These are phyloP conservation scores for Setomelanomma holmii DNA, from an alignment of 2,329 filamentous ascomycete species.

Conservation along the genomic window DNA sequence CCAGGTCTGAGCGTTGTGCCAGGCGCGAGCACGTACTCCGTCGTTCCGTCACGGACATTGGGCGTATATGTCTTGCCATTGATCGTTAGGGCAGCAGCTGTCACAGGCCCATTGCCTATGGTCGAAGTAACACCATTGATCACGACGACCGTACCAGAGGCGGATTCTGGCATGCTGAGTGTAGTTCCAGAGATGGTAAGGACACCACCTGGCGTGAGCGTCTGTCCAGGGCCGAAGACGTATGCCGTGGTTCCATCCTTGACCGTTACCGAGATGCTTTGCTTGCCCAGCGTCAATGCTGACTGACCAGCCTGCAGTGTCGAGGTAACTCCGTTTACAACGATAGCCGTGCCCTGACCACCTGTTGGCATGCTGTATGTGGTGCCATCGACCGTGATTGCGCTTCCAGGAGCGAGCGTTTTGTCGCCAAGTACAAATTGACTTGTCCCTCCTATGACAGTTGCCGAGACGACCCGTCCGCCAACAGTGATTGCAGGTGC, in stretches of 20 bases:
- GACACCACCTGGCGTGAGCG: slow-evolving; percentile 34
- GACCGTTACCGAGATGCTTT: slow-evolving; percentile 20
- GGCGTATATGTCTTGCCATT: slow-evolving; percentile 35
- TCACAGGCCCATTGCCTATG: slow-evolving; percentile 17
- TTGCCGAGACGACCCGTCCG: slow-evolving; percentile 27
- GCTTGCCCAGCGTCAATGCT: slow-evolving; percentile 18
- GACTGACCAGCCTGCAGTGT: slow-evolving; percentile 18
- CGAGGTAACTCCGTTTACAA: slow-evolving; percentile 38
- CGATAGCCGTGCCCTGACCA: slow-evolving; percentile 25
- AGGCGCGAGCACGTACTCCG: slow-evolving; percentile 29
- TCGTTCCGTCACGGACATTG: slow-evolving; percentile 31
- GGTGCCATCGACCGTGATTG: slow-evolving; percentile 32
- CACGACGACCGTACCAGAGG: slow-evolving; percentile 32
- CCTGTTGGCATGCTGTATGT: slow-evolving; percentile 32
- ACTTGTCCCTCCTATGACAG: slow-evolving; percentile 33
- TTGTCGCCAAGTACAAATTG: slow-evolving; percentile 26
- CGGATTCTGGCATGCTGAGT: slow-evolving; percentile 30
- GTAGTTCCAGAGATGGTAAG: slow-evolving; percentile 40
- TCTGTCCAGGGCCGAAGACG: slow-evolving; percentile 29
- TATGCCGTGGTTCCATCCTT: slow-evolving; percentile 33
- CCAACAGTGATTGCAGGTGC: slow-evolving; percentile 30
- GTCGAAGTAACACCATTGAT: slow-evolving; percentile 39
- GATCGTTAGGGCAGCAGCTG: slow-evolving; percentile 33
- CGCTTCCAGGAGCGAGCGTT: slow-evolving; percentile 28
- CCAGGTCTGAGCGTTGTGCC: slow-evolving; percentile 34